A percentile compares a stretch with the other conserved stretches of the same genome.
These are phyloP conservation scores for Saccharomycopsis crataegensis DNA, from an alignment of 1,139 yeast species.

Conservation along the genomic window DNA sequence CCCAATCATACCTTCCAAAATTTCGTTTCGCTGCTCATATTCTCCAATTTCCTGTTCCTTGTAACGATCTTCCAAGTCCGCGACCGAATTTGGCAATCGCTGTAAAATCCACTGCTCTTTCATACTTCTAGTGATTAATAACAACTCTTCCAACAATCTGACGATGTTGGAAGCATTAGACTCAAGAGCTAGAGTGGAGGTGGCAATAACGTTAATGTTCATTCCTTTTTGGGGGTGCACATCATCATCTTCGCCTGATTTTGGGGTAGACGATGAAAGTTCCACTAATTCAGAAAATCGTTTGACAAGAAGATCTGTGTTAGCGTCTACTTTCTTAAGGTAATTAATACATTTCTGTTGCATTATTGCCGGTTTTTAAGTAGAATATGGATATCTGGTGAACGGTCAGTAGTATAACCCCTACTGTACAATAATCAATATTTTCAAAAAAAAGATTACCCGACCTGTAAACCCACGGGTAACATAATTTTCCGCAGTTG, in stretches of 20 bases:
- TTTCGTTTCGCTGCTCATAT: conserved; percentile 16
- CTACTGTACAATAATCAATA: too few species aligned
- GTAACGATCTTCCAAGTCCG: conserved; percentile 14
- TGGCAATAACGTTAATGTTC: conserved; percentile 16
- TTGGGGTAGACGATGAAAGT: conserved; percentile 5
- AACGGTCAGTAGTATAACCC: too few species aligned
- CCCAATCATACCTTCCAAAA: conserved; percentile 11
- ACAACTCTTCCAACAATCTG: conserved; percentile 15
- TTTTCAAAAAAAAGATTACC: too few species aligned
- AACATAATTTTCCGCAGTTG: too few species aligned
- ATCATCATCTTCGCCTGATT: conserved; percentile 3
- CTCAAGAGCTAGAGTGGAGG: conserved; percentile 16
- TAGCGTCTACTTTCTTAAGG: conserved; percentile 17
- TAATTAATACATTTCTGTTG: conserved; percentile 17
- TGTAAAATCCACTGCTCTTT: conserved; percentile 19
- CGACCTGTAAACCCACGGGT: too few species aligned
- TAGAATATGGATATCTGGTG: too few species aligned
- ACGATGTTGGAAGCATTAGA: conserved; percentile 14
- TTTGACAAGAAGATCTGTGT: conserved; percentile 16
- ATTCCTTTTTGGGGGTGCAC: conserved; percentile 1
- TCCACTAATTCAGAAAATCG: conserved; percentile 12
- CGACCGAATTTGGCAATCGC: conserved; percentile 15
- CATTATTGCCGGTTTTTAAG: background rate
- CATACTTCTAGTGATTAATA: conserved; percentile 13
- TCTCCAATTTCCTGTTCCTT: conserved; percentile 11